A percentile compares a stretch with the other conserved stretches of the same genome.
Evolutionary conservation across 345 rosid genomes (phyloP).

Genomic region (Lepidium didymum): DNA sequence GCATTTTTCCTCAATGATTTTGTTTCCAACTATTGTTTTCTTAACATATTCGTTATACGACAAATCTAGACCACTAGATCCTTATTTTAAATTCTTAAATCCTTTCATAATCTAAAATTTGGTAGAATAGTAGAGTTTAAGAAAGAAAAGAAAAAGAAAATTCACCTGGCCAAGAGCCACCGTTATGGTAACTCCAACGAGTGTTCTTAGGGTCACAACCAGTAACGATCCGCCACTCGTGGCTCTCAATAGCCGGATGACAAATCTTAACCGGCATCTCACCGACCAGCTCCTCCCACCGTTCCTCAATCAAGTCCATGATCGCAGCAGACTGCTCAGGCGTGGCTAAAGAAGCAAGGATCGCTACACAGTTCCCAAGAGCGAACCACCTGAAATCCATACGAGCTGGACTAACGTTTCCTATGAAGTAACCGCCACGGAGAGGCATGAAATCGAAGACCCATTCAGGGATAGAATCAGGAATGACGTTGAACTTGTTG

Average conservation of each 20-base stretch:
- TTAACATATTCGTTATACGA: not conserved
- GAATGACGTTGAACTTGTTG: conserved; percentile 62
- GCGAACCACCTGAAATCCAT: conserved; percentile 76
- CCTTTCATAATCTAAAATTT: not conserved
- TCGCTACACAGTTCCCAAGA: conserved; percentile 55
- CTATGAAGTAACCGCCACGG: conserved; percentile 60
- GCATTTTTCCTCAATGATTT: not conserved
- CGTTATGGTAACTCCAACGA: conserved; percentile 65
- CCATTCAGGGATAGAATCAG: conserved; percentile 61
- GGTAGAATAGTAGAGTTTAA: not conserved
- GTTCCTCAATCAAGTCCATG: conserved; percentile 61
- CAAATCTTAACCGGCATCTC: conserved; percentile 70
- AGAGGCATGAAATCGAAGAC: conserved; percentile 62
- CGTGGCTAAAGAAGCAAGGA: conserved; percentile 50
- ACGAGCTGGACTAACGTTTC: conserved; percentile 57
- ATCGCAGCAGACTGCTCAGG: conserved; percentile 60
- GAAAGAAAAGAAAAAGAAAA: not conserved
- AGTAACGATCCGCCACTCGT: conserved; percentile 50
- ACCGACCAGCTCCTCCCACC: conserved; percentile 67
- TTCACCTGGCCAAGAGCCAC: conserved; percentile 71
- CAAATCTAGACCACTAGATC: not conserved
- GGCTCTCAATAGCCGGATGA: conserved; percentile 59
- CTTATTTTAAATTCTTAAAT: not conserved
- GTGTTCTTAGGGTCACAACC: conserved; percentile 70
- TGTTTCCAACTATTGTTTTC: not conserved